Evolutionary conservation across 345 rosid genomes (phyloP).

Genomic region (Lepidium aucheri): DNA sequence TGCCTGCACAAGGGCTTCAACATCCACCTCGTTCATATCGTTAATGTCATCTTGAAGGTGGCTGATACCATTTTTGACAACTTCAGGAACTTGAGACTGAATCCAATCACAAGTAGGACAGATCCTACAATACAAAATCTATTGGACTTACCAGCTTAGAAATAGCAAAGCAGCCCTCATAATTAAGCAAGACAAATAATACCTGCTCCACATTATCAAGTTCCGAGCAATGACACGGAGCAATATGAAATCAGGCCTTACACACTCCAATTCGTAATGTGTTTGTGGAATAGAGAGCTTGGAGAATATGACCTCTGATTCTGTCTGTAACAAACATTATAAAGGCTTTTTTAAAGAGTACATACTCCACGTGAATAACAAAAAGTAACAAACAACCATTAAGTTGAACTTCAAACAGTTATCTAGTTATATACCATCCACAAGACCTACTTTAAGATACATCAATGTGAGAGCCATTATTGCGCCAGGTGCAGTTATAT

Average conservation of each 20-base stretch:
- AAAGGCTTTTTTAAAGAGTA: slow-evolving; percentile 15
- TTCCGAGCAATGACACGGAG: slow-evolving; percentile 97
- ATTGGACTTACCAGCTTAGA: slow-evolving; percentile 12
- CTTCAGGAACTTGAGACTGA: slow-evolving; percentile 78
- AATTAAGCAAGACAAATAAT: not conserved
- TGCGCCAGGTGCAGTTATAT: slow-evolving; percentile 98
- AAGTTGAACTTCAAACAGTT: slow-evolving; percentile 3
- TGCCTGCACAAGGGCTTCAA: slow-evolving; percentile 79
- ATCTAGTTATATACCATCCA: slow-evolving; percentile 8
- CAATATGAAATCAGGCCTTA: slow-evolving; percentile 97
- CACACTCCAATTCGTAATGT: slow-evolving; percentile 67
- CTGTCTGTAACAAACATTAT: slow-evolving; percentile 51
- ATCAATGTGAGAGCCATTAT: slow-evolving; percentile 81
- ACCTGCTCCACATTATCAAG: slow-evolving; percentile 97
- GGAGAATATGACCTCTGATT: slow-evolving; percentile 64
- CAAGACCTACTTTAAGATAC: slow-evolving; percentile 69
- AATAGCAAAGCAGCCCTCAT: slow-evolving; percentile 12
- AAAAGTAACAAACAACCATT: not conserved
- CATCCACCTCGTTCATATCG: slow-evolving; percentile 68
- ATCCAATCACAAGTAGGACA: slow-evolving; percentile 84
- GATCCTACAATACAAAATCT: slow-evolving; percentile 43
- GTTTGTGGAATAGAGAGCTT: slow-evolving; percentile 84
- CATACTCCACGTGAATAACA: not conserved
- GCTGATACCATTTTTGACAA: slow-evolving; percentile 54
- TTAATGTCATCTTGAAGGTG: slow-evolving; percentile 51